Evolutionary conservation across 2,329 filamentous ascomycete genomes (phyloP), one percentile per base, ranked within the genome.

Genomic region (Colletotrichum sp.): DNA sequence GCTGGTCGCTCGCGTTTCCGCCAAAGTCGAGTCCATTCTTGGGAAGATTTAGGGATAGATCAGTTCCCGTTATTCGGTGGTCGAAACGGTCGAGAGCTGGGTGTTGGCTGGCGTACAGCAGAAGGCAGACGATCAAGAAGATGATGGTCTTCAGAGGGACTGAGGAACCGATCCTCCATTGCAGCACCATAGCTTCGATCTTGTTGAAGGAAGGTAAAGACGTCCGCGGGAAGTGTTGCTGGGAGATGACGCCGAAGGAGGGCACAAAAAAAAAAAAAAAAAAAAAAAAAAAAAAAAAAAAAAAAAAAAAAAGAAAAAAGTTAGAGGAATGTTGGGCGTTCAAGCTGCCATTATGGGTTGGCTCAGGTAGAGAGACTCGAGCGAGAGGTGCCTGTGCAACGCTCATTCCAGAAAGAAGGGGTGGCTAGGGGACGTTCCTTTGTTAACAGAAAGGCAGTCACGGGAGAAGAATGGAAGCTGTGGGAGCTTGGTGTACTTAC

Each of bases 31-130:
- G 32, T 3, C 71, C 71, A 7, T 48, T 57, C n/a, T 76, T 76
- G 28, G 75, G 71, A 8, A 75, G 66, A 8, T 67, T 34, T 18
- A 75, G 22, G 12, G 71, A 70, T 52, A 71, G 26, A 24, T 76
- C 75, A 12, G 73, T 65, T 16, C 55, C 67, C 24, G 75, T 62
- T 22, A 76, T 75, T 3, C 71, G 65, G n/a, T 76, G 75, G 15
- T 74, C 71, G 52, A 76, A 76, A 15, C 75, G 64, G 65, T 76
- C 75, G n/a, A 76, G 62, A 24, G 75, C 71, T 15, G 75, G 75
- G 28, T 75, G 75, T 26, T 76, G 75, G 55, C 71, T 75, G 18
- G 34, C 24, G n/a, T 76, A 76, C 7, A 76, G 30, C 36, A 76
- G n/a, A 3, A 71, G 34, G 52, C 71, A 75, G 22, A 63, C 26